phyloP scores from a whole-genome alignment of 139 green algal species.

The Chlamydomonas incerta region DNA sequence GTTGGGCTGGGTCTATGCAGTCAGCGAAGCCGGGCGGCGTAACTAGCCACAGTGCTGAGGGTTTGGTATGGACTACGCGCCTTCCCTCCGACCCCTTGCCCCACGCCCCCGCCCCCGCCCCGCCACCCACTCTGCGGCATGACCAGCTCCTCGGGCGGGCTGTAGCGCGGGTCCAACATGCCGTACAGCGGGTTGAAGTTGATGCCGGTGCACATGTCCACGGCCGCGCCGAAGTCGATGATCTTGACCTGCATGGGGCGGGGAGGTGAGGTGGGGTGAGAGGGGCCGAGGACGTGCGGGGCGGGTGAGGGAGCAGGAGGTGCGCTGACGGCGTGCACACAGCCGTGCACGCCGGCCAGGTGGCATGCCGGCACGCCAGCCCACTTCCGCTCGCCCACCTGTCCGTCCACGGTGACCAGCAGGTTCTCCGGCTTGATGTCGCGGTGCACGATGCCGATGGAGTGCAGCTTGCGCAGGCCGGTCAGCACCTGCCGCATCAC shows the following conservation, averaged over 20 bases:
- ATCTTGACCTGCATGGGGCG: slow-evolving; percentile 78
- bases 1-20: too few species aligned
- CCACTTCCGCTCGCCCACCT: too few species aligned
- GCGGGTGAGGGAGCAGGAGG: too few species aligned
- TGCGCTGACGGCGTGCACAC: too few species aligned
- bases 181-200: slow-evolving; percentile 93
- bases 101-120: not conserved
- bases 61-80: too few species aligned
- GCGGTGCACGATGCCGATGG: slow-evolving; percentile 89
- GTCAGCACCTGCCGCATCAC: slow-evolving; percentile 77
- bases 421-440: slow-evolving; percentile 94
- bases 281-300: too few species aligned
- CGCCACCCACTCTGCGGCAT: slow-evolving; percentile 79
- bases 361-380: too few species aligned
- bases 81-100: too few species aligned
- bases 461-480: slow-evolving; percentile 76
- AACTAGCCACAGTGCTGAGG: too few species aligned
- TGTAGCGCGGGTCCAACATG: slow-evolving; percentile 93
- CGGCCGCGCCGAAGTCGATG: slow-evolving; percentile 94
- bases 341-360: too few species aligned
- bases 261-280: not conserved
- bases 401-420: slow-evolving; percentile 79
- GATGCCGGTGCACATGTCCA: slow-evolving; percentile 92
- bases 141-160: slow-evolving; percentile 91
- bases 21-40: too few species aligned